phyloP scores from a whole-genome alignment of 2,329 filamentous ascomycete genomes.

The Trichoderma asperellum region DNA sequence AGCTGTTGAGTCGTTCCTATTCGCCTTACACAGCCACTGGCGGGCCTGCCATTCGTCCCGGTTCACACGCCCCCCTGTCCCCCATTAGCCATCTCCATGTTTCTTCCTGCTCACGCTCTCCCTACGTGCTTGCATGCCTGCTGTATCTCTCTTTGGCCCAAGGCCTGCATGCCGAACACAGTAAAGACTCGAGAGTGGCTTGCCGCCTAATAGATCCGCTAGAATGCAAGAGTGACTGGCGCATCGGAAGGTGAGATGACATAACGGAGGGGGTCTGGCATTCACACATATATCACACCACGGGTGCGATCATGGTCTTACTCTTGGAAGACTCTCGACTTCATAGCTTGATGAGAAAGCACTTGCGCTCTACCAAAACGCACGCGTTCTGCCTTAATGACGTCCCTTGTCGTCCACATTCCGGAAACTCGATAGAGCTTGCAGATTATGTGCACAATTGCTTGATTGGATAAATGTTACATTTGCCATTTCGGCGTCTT shows the following conservation, averaged over 20 bases:
- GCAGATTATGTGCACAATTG: constrained; percentile 27
- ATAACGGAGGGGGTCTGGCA: constrained; percentile 22
- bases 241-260: constrained; percentile 26
- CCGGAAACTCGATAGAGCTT: constrained; percentile 27
- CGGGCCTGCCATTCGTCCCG: constrained; percentile 17
- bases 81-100: constrained; percentile 18
- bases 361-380: constrained; percentile 11
- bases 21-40: constrained; percentile 23
- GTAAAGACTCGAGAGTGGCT: constrained; percentile 26
- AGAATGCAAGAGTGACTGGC: constrained; percentile 27
- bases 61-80: constrained; percentile 21
- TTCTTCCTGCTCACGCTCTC: constrained; percentile 1
- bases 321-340: constrained; percentile 19
- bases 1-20: neutral
- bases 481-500: neutral
- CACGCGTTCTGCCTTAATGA: constrained; percentile 24
- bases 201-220: constrained; percentile 27
- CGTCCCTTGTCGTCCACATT: constrained; percentile 14
- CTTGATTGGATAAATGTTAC: constrained; percentile 21
- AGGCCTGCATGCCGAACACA: constrained; percentile 27
- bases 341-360: constrained; percentile 17
- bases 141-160: constrained; percentile 27
- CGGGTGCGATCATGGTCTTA: constrained; percentile 26
- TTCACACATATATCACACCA: constrained; percentile 28
- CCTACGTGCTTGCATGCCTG: constrained; percentile 24